Percentiles rank a stretch among this genome's conserved stretches.
phyloP scores from a whole-genome alignment of 2,329 filamentous ascomycete genomes.

The Colletotrichum kahawae region DNA sequence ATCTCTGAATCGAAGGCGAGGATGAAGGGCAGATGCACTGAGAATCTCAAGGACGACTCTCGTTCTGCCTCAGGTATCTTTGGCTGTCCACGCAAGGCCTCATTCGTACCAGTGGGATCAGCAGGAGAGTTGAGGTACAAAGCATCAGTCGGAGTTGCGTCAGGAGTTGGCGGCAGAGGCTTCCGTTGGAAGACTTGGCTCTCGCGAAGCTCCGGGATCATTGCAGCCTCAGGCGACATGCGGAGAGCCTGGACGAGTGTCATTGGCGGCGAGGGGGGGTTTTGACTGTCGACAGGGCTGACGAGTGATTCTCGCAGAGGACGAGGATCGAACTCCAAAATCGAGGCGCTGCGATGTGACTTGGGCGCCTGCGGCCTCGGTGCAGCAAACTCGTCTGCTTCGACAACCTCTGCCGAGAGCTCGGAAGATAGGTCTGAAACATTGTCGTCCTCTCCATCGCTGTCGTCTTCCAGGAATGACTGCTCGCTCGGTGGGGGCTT shows the following conservation, averaged over 20 bases:
- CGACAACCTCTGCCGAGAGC: constrained; percentile 56
- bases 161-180: constrained; percentile 55
- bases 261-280: constrained; percentile 47
- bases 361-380: neutral
- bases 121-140: constrained; percentile 36
- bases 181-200: constrained; percentile 49
- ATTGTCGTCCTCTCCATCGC: constrained; percentile 48
- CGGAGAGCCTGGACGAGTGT: constrained; percentile 53
- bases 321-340: neutral
- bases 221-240: constrained; percentile 42
- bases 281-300: neutral
- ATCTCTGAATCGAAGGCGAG: constrained; percentile 80
- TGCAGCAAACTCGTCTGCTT: constrained; percentile 27
- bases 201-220: constrained; percentile 42
- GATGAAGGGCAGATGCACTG: constrained; percentile 77
- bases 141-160: constrained; percentile 49
- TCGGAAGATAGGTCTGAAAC: constrained; percentile 69
- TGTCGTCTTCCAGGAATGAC: constrained; percentile 54
- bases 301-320: constrained; percentile 7
- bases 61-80: constrained; percentile 29
- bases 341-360: constrained; percentile 5
- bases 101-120: constrained; percentile 38
- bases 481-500: constrained; percentile 33
- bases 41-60: constrained; percentile 41
- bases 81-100: constrained; percentile 40